Evolutionary conservation across 2,329 filamentous ascomycete species (phyloP).

Genomic region (Pseudogymnoascus sp.): DNA sequence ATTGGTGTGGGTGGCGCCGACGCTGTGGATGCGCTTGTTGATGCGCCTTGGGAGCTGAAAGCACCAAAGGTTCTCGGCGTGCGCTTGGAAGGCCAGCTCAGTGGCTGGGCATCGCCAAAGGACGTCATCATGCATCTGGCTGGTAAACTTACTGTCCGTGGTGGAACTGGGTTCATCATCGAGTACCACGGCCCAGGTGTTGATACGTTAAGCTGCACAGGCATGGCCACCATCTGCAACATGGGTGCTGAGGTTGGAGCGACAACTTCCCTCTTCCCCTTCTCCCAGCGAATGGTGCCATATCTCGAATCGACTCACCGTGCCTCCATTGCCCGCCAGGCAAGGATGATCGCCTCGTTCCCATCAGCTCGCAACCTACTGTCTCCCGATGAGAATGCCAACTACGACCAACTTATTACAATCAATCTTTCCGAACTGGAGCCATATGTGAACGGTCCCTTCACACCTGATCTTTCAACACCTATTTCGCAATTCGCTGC

Average conservation of each 20-base stretch:
- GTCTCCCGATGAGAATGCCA: slow-evolving; percentile 66
- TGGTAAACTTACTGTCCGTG: slow-evolving; percentile 82
- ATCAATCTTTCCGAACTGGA: slow-evolving; percentile 87
- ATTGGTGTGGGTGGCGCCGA: slow-evolving; percentile 97
- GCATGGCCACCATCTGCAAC: slow-evolving; percentile 86
- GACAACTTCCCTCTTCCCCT: slow-evolving; percentile 94
- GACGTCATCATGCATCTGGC: slow-evolving; percentile 89
- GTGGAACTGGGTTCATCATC: slow-evolving; percentile 88
- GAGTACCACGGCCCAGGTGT: slow-evolving; percentile 92
- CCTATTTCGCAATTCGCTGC: slow-evolving; percentile 85
- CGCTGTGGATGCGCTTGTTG: slow-evolving; percentile 91
- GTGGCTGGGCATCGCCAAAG: slow-evolving; percentile 88
- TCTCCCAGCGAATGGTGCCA: slow-evolving; percentile 70
- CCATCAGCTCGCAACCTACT: slow-evolving; percentile 52
- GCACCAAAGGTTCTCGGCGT: slow-evolving; percentile 87
- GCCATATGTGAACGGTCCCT: slow-evolving; percentile 94
- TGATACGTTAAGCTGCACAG: slow-evolving; percentile 79
- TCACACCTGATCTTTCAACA: slow-evolving; percentile 90
- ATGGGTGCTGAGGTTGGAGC: slow-evolving; percentile 87
- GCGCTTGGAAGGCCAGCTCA: slow-evolving; percentile 71
- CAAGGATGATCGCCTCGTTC: slow-evolving; percentile 23
- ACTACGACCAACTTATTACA: slow-evolving; percentile 85
- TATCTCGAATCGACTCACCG: slow-evolving; percentile 83
- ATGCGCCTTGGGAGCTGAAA: slow-evolving; percentile 95
- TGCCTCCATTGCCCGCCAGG: slow-evolving; percentile 32